Percentiles rank a stretch among this genome's conserved stretches.
Conservation (phyloP, 768 basidiomycete species). For the Suillus paluster region DNA sequence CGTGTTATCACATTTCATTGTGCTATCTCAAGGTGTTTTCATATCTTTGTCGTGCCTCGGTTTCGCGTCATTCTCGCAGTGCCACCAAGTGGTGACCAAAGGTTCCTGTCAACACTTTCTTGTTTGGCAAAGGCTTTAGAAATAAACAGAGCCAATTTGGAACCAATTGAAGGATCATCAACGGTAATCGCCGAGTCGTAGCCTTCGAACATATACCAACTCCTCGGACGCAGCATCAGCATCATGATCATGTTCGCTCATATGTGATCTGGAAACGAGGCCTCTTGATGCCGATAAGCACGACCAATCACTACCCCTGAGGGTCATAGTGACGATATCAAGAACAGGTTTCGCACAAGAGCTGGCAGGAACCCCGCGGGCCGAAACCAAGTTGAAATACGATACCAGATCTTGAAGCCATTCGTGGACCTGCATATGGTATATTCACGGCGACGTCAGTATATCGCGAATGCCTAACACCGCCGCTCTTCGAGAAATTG, state of each 20-base stretch:
- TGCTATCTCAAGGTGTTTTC: background rate
- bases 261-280: background rate
- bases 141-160: slow-evolving; percentile 6
- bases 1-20: background rate
- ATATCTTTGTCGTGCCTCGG: background rate
- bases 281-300: slow-evolving; percentile 4
- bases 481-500: background rate
- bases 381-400: background rate
- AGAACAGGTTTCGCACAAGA: background rate
- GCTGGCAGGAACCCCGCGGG: slow-evolving; percentile 7
- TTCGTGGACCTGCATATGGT: background rate
- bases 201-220: background rate
- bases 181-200: background rate
- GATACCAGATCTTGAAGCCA: background rate
- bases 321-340: background rate
- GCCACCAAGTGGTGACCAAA: no score
- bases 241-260: background rate
- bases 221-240: background rate
- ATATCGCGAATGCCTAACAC: background rate
- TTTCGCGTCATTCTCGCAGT: background rate
- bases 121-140: slow-evolving; percentile 9
- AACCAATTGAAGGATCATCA: no score
- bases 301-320: background rate
- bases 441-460: background rate
- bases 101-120: background rate